Conservation (phyloP, 2,329 filamentous ascomycete species). For the Ceratocystis destructans region DNA sequence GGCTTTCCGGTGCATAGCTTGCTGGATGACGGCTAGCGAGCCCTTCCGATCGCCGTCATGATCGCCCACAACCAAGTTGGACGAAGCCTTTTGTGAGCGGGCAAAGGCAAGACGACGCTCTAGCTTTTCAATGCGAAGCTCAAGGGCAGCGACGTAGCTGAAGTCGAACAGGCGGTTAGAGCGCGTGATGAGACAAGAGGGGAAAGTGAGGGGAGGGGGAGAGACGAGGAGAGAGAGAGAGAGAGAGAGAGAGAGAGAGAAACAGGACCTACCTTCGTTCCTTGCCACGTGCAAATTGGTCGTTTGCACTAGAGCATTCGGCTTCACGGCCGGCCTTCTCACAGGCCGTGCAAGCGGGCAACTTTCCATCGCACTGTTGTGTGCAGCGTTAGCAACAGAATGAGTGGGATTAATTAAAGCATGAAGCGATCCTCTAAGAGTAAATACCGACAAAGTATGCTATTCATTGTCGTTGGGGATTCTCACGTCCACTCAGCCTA, state of each 20-base stretch:
- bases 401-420: not conserved
- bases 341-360: constrained; percentile 89
- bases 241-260: not conserved
- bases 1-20: constrained; percentile 50
- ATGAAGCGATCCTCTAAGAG: not conserved
- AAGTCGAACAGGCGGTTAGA: not conserved
- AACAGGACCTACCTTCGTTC: constrained; percentile 56
- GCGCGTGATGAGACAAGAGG: not conserved
- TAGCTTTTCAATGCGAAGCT: constrained; percentile 76
- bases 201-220: not conserved
- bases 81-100: constrained; percentile 55
- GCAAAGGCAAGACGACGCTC: constrained; percentile 63
- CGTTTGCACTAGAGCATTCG: constrained; percentile 87
- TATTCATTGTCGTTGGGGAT: not conserved
- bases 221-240: not conserved
- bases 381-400: not conserved
- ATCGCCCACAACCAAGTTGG: constrained; percentile 36
- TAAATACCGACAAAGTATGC: constrained; percentile 7
- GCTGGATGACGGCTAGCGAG: constrained; percentile 47
- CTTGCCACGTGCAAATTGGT: constrained; percentile 90
- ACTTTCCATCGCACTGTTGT: constrained; percentile 72
- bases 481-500: not conserved
- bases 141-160: constrained; percentile 87
- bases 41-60: constrained; percentile 44
- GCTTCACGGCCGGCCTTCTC: constrained; percentile 76